A percentile compares a stretch with the other conserved stretches of the same genome.
phyloP scores from a whole-genome alignment of 352 stramenopile genomes.

The Plasmopara muralis region DNA sequence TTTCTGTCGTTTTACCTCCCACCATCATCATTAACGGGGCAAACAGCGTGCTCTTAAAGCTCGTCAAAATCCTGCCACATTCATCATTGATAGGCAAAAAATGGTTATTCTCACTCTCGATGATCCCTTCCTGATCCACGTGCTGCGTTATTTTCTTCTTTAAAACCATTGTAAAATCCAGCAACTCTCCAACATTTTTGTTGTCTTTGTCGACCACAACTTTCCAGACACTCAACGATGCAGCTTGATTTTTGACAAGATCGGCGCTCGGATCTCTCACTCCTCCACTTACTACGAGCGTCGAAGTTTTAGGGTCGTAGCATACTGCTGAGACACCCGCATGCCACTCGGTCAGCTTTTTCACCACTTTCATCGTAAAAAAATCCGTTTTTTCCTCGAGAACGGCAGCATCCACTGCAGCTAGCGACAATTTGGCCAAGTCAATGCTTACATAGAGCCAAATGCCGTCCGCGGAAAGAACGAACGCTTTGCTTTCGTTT shows the following conservation, averaged over 20 bases:
- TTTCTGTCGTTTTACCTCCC: slow-evolving; percentile 15
- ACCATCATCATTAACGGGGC: slow-evolving; percentile 39
- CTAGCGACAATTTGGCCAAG: slow-evolving; percentile 35
- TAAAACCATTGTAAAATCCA: slow-evolving; percentile 67
- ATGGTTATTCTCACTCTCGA: background rate
- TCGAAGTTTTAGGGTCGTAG: slow-evolving; percentile 31
- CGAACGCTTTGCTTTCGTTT: slow-evolving; percentile 32
- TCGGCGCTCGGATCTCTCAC: slow-evolving; percentile 49
- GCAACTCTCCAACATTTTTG: slow-evolving; percentile 42
- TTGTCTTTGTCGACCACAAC: slow-evolving; percentile 22
- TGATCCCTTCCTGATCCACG: background rate
- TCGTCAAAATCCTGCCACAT: slow-evolving; percentile 13
- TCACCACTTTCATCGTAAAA: slow-evolving; percentile 36
- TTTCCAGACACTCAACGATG: slow-evolving; percentile 63
- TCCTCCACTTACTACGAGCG: slow-evolving; percentile 50
- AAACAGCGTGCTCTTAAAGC: slow-evolving; percentile 25
- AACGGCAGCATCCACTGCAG: slow-evolving; percentile 20
- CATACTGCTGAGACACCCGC: slow-evolving; percentile 36
- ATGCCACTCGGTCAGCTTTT: slow-evolving; percentile 54
- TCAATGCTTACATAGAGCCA: slow-evolving; percentile 48
- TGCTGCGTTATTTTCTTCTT: slow-evolving; percentile 14
- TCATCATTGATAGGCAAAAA: slow-evolving; percentile 3
- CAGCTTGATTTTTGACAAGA: slow-evolving; percentile 37
- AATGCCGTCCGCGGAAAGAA: slow-evolving; percentile 33
- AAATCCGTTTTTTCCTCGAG: slow-evolving; percentile 14